Evolutionary conservation across 2,329 filamentous ascomycete genomes (phyloP), one percentile per base, ranked within the genome.

Genomic region (Alternaria angustiovoidea): DNA sequence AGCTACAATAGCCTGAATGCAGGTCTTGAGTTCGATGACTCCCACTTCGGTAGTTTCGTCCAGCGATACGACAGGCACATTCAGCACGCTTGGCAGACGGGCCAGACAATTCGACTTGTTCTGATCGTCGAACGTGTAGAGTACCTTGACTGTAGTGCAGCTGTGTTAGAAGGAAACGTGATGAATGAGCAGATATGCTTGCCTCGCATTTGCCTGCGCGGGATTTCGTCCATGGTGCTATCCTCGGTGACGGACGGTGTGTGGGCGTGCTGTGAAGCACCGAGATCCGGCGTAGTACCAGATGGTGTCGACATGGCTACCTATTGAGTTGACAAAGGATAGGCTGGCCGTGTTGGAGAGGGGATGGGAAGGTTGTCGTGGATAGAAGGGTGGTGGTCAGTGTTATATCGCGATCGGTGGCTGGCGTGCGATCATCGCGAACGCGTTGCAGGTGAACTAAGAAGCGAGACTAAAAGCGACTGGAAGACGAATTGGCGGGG

Each of bases 41-140:
- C 95, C 95, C 67, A 99, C 94, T 53, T 91, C 86, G 22, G 85
- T 92, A 61, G 84, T 86, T 59, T 96, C 92, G 75, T 97, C 92
- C 62, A 98, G 81, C 24, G 88, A 86, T 14, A 96, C 87, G 2
- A 93, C 92, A 71, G 93, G 92, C 38, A 97, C 88, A 53, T 91
- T 86, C 59, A 97, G 84, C 16, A 90, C 85, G 60, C 94, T 89
- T 18, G 92, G 91, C 83, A 92, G 90, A 72, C 94, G 88, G 61
- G 94, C 94, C 51, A 99, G 85, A 79, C 93, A 97, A 75, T 94
- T 94, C 65, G 93, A 90, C 80, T 93, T 93, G 81, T 88, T 90
- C 68, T 94, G 90, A 75, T 90, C 89, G 78, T 98, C 94, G 81
- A 98, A 97, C 32, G 93, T 97, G 81, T 98, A 99, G 62, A 96